Conservation (phyloP, 164 flowering plant species). For the Stephania cephalantha region DNA sequence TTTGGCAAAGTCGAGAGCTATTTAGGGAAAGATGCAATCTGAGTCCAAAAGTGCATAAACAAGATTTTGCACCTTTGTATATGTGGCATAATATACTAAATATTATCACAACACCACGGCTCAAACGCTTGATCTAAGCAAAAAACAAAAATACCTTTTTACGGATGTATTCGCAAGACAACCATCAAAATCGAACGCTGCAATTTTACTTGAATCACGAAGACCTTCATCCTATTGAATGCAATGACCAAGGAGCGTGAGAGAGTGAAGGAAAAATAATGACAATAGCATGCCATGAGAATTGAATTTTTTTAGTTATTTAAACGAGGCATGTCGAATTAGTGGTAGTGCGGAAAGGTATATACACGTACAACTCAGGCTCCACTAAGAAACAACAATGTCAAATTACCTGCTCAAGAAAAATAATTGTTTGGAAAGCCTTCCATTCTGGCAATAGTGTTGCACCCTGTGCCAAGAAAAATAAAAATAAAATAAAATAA, state of each 20-base stretch:
- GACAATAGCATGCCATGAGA: not conserved
- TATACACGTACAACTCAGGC: not conserved
- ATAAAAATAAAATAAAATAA: not conserved
- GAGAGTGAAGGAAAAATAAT: not conserved
- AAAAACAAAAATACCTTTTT: constrained; percentile 36
- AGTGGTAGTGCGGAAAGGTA: not conserved
- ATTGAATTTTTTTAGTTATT: not conserved
- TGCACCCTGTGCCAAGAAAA: constrained; percentile 50
- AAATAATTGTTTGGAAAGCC: constrained; percentile 87
- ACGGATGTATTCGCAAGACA: constrained; percentile 85
- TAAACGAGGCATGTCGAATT: not conserved
- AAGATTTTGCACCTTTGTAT: too few relatives aligned
- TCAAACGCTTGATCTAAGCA: not conserved
- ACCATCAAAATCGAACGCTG: constrained; percentile 99
- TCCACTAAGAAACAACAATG: not conserved
- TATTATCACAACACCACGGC: not conserved
- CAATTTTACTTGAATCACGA: constrained; percentile 72
- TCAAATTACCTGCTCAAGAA: constrained; percentile 66
- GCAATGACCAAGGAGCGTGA: not conserved
- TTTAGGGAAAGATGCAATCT: too few relatives aligned
- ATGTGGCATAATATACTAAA: not conserved
- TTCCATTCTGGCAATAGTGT: constrained; percentile 68
- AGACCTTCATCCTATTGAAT: constrained; percentile 66
- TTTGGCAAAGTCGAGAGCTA: too few relatives aligned
- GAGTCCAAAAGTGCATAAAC: too few relatives aligned